Evolutionary conservation across 345 rosid species (phyloP).

Genomic region (Rubroshorea leprosula): DNA sequence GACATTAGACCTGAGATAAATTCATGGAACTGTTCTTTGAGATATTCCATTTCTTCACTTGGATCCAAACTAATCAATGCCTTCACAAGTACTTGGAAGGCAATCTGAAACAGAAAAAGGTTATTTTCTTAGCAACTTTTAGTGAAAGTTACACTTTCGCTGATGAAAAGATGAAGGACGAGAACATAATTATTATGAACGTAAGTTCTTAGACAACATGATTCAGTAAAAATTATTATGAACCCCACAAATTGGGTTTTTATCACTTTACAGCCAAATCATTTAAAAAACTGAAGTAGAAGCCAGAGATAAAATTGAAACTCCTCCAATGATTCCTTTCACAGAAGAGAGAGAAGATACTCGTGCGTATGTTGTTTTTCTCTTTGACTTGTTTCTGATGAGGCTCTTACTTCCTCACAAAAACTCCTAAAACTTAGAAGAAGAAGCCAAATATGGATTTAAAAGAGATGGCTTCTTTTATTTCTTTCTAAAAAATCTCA

Average conservation of each 20-base stretch:
- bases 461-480: slow-evolving; percentile 20
- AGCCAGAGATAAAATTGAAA: slow-evolving; percentile 30
- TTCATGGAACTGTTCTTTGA: slow-evolving; percentile 70
- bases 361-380: slow-evolving; percentile 8
- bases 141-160: not conserved
- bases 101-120: slow-evolving; percentile 47
- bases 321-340: slow-evolving; percentile 25
- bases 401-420: not conserved
- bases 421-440: not conserved
- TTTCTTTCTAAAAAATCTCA: slow-evolving; percentile 11
- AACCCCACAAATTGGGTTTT: slow-evolving; percentile 30
- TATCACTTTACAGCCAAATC: slow-evolving; percentile 28
- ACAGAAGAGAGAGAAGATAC: not conserved
- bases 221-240: slow-evolving; percentile 36
- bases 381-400: not conserved
- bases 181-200: slow-evolving; percentile 27
- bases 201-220: slow-evolving; percentile 33
- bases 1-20: slow-evolving; percentile 92
- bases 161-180: not conserved
- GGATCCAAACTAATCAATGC: slow-evolving; percentile 88
- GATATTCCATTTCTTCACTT: slow-evolving; percentile 51
- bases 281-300: slow-evolving; percentile 19
- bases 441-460: slow-evolving; percentile 10
- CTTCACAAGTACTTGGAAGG: slow-evolving; percentile 83
- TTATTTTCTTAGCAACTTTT: slow-evolving; percentile 18